phyloP scores from a whole-genome alignment of 2,329 filamentous ascomycete genomes.

The Claviceps sp. region DNA sequence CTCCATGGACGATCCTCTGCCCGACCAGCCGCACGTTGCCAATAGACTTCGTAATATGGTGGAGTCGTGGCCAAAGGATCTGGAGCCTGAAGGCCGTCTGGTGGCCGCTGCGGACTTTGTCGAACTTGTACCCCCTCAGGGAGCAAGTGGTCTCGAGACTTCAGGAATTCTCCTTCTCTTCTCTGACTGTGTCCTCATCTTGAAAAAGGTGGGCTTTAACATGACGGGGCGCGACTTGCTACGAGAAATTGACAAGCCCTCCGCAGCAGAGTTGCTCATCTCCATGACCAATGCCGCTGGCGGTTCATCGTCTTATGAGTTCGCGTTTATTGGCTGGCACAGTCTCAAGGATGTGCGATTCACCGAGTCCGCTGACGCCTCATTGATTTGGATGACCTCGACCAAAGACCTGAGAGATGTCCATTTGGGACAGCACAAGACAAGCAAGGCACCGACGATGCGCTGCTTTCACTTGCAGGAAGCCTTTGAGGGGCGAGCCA shows the following conservation, averaged over 20 bases:
- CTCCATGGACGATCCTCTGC: constrained; percentile 63
- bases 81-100: constrained; percentile 63
- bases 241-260: constrained; percentile 74
- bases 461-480: constrained; percentile 62
- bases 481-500: constrained; percentile 63
- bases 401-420: constrained; percentile 45
- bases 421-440: constrained; percentile 27
- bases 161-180: constrained; percentile 72
- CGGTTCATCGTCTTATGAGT: constrained; percentile 50
- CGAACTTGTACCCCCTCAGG: constrained; percentile 57
- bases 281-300: constrained; percentile 51
- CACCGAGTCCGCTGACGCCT: constrained; percentile 54
- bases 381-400: constrained; percentile 54
- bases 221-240: constrained; percentile 64
- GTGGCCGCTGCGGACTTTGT: constrained; percentile 70
- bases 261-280: constrained; percentile 46
- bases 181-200: constrained; percentile 63
- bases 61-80: constrained; percentile 59
- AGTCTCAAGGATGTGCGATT: constrained; percentile 57
- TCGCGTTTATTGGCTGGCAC: constrained; percentile 64
- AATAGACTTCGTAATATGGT: constrained; percentile 65
- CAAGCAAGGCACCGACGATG: constrained; percentile 39
- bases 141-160: constrained; percentile 28
- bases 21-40: constrained; percentile 59
- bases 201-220: constrained; percentile 54